Evolutionary conservation across 108 stramenopile genomes (phyloP).

Genomic region (Skeletonema tropicum): DNA sequence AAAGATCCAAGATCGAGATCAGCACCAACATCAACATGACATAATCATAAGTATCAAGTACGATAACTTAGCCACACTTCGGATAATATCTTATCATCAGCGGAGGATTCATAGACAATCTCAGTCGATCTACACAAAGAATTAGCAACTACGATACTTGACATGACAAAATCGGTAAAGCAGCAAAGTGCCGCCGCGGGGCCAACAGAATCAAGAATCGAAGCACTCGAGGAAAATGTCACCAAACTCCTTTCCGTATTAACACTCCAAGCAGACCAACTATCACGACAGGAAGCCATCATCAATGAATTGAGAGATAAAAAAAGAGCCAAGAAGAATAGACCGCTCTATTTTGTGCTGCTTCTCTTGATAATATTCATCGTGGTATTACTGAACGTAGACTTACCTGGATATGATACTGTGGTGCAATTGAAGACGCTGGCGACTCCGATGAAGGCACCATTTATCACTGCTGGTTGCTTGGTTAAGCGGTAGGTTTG

Average conservation of each 20-base stretch:
- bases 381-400: not conserved
- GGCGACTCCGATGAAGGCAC: conserved; percentile 20
- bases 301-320: conserved; percentile 14
- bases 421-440: conserved; percentile 13
- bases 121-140: too few species aligned
- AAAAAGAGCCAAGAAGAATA: not conserved
- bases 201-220: conserved; percentile 7
- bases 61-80: too few species aligned
- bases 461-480: conserved; percentile 17
- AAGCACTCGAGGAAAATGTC: conserved; percentile 15
- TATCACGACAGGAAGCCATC: conserved; percentile 11
- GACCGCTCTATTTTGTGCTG: not conserved
- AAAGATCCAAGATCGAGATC: too few species aligned
- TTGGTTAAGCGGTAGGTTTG: not conserved
- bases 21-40: too few species aligned
- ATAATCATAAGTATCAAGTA: too few species aligned
- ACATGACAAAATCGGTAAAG: not conserved
- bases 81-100: too few species aligned
- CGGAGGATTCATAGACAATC: too few species aligned
- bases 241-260: conserved; percentile 22
- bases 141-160: too few species aligned
- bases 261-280: conserved; percentile 11
- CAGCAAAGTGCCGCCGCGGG: not conserved
- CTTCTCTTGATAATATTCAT: not conserved
- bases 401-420: not conserved